These are phyloP conservation scores for Candida mattraensis DNA, from an alignment of 805 yeast species.

Conservation along the genomic window DNA sequence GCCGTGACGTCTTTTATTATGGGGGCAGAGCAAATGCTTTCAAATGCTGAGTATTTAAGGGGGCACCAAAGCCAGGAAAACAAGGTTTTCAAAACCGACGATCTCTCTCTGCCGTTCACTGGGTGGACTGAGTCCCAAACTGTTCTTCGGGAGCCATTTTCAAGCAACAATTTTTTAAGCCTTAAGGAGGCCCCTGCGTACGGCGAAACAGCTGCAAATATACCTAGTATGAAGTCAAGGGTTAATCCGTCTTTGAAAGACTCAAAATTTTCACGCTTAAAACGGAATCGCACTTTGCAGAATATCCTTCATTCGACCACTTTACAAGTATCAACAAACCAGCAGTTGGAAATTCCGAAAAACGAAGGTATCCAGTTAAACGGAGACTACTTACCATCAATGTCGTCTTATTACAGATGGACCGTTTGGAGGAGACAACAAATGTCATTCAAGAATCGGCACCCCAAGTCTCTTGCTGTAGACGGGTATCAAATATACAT, in stretches of 20 bases:
- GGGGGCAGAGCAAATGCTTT: too few species aligned
- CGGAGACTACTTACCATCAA: slow-evolving; percentile 9
- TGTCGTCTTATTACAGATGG: slow-evolving; percentile 73
- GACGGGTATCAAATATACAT: slow-evolving; percentile 95
- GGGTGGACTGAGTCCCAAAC: too few species aligned
- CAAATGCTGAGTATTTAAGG: too few species aligned
- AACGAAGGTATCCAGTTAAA: not conserved
- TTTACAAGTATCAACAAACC: slow-evolving; percentile 8
- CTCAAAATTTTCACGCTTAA: slow-evolving; percentile 24
- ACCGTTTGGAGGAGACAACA: slow-evolving; percentile 88
- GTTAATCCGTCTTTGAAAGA: slow-evolving; percentile 10
- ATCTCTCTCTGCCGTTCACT: not conserved
- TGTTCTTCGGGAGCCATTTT: too few species aligned
- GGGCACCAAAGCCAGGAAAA: not conserved
- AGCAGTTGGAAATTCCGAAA: slow-evolving; percentile 5
- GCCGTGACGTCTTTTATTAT: too few species aligned
- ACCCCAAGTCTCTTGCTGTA: slow-evolving; percentile 79
- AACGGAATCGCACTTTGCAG: slow-evolving; percentile 26
- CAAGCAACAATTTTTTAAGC: too few species aligned
- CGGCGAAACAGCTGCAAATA: too few species aligned
- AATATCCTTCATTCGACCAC: slow-evolving; percentile 25
- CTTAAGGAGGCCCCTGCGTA: too few species aligned
- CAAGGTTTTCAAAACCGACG: not conserved
- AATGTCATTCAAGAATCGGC: slow-evolving; percentile 74
- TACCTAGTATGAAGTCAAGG: not conserved